A percentile compares a stretch with the other conserved stretches of the same genome.
These are phyloP conservation scores for Heritiera fomes DNA, from an alignment of 345 rosid genomes.

Conservation along the genomic window DNA sequence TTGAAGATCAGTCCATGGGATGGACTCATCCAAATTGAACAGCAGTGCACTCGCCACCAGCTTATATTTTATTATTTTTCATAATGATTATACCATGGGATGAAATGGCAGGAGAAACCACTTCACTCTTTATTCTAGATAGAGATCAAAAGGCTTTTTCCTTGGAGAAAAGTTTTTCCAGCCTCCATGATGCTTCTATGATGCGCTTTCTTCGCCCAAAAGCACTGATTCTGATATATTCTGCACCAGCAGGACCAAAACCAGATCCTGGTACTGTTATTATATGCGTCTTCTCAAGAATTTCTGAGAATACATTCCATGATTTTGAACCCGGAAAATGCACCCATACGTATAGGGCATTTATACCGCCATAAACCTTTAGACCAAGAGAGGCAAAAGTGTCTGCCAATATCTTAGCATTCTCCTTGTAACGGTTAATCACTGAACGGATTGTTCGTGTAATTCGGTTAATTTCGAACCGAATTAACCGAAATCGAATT, in stretches of 20 bases:
- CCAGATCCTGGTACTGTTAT: constrained; percentile 77
- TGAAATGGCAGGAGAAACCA: neutral
- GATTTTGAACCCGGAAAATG: constrained; percentile 64
- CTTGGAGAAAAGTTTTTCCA: constrained; percentile 29
- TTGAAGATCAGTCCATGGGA: neutral
- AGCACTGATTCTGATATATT: constrained; percentile 68
- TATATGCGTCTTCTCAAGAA: constrained; percentile 68
- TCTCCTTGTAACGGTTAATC: constrained; percentile 61
- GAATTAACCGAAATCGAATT: too few species aligned
- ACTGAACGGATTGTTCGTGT: too few species aligned
- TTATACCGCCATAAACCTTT: constrained; percentile 65
- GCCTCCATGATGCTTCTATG: constrained; percentile 65
- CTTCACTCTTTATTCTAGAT: neutral
- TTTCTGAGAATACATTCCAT: constrained; percentile 74
- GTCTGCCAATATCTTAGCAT: constrained; percentile 53
- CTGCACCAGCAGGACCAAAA: constrained; percentile 84
- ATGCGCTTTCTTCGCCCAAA: constrained; percentile 54
- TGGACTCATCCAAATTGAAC: too few species aligned
- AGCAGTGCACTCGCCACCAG: neutral
- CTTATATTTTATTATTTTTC: neutral
- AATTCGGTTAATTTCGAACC: too few species aligned
- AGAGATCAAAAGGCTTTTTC: neutral
- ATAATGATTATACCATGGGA: neutral
- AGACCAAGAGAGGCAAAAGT: constrained; percentile 51
- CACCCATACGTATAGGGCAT: constrained; percentile 79